Evolutionary conservation across 2,329 filamentous ascomycete genomes (phyloP).

Genomic region (Xylariaceae sp.): DNA sequence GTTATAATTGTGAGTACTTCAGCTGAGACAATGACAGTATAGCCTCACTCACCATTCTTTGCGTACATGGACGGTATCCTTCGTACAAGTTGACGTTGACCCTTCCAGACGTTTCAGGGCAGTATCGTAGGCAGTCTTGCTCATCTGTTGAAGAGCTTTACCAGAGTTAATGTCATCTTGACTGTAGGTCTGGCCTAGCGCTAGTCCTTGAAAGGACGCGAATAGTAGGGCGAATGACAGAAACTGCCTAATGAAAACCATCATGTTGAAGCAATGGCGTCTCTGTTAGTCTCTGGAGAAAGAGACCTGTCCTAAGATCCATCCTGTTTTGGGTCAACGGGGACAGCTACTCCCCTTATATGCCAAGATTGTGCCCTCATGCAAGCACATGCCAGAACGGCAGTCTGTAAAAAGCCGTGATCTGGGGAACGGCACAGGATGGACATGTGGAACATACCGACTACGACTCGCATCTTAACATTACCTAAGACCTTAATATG

Average conservation of each 20-base stretch:
- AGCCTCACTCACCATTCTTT: conserved; percentile 40
- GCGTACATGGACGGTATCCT: conserved; percentile 40
- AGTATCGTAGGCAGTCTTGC: conserved; percentile 36
- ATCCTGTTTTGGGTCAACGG: conserved; percentile 2
- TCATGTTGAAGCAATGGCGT: conserved; percentile 17
- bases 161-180: conserved; percentile 41
- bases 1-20: background rate
- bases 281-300: background rate
- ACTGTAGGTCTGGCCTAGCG: conserved; percentile 32
- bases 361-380: conserved; percentile 16
- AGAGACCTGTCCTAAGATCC: background rate
- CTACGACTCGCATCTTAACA: background rate
- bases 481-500: conserved; percentile 16
- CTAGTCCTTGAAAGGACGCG: conserved; percentile 35
- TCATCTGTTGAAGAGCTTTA: conserved; percentile 35
- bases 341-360: conserved; percentile 1
- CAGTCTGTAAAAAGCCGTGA: conserved; percentile 29
- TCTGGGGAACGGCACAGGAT: conserved; percentile 20
- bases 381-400: conserved; percentile 31
- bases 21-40: no score
- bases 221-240: conserved; percentile 31
- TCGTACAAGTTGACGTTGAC: conserved; percentile 32
- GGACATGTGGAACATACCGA: background rate
- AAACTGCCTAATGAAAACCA: conserved; percentile 33
- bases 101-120: conserved; percentile 36